Evolutionary conservation across 768 basidiomycete genomes (phyloP).

Genomic region (Rhizopogon sp.): DNA sequence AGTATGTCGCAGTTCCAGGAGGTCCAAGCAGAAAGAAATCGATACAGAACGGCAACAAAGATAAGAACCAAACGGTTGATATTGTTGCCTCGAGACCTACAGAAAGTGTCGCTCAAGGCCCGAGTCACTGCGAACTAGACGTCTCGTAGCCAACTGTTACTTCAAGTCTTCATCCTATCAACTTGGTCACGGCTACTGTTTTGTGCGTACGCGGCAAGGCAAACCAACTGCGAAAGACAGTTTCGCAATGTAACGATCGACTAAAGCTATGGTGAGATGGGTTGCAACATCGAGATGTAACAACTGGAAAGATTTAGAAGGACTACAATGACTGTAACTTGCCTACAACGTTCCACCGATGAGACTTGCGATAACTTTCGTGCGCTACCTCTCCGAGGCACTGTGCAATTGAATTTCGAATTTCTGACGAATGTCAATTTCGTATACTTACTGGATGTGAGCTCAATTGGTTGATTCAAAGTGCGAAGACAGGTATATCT

Average conservation of each 20-base stretch:
- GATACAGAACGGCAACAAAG: background rate
- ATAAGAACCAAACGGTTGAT: background rate
- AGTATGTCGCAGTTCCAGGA: constrained; percentile 42
- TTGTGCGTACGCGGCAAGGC: background rate
- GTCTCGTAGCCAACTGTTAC: background rate
- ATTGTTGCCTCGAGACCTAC: background rate
- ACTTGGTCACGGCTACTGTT: background rate
- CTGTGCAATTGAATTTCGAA: constrained; percentile 47
- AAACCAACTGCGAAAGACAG: background rate
- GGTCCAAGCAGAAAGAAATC: constrained; percentile 1
- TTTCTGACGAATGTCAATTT: constrained; percentile 76
- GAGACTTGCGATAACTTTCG: constrained; percentile 56
- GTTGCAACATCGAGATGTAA: background rate
- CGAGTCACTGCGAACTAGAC: background rate
- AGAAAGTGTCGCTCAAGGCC: background rate
- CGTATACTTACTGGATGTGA: constrained; percentile 87
- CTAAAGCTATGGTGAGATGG: background rate
- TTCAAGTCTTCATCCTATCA: no score
- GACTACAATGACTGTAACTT: background rate
- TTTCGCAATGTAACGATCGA: background rate
- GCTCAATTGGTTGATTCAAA: constrained; percentile 92
- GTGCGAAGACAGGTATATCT: constrained; percentile 56
- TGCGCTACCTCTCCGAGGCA: constrained; percentile 62
- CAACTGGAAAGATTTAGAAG: no score
- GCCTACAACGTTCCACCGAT: constrained; percentile 59